phyloP scores from a whole-genome alignment of 139 green algal species.

The Tetraselmis chui region DNA sequence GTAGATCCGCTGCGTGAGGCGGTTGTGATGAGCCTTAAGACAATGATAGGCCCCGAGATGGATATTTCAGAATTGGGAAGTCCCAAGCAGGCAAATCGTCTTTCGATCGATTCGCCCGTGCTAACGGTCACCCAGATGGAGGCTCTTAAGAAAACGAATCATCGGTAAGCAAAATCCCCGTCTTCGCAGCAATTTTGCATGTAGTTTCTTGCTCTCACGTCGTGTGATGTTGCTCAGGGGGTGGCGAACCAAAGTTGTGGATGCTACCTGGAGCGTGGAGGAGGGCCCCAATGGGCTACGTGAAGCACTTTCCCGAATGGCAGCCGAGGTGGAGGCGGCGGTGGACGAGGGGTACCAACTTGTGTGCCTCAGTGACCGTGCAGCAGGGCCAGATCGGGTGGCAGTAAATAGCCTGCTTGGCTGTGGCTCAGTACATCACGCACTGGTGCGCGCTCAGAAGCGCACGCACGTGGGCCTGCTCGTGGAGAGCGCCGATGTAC shows the following conservation, averaged over 20 bases:
- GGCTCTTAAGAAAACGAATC: constrained; percentile 64
- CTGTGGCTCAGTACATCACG: constrained; percentile 81
- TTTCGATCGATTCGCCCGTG: constrained; percentile 76
- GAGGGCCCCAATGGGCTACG: constrained; percentile 67
- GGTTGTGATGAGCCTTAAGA: constrained; percentile 83
- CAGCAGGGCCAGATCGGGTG: constrained; percentile 43
- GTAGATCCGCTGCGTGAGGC: constrained; percentile 94
- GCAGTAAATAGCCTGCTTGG: constrained; percentile 77
- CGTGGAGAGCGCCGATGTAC: constrained; percentile 72
- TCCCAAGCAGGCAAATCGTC: constrained; percentile 54
- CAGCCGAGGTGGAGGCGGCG: constrained; percentile 57
- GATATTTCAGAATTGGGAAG: constrained; percentile 58
- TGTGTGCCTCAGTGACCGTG: constrained; percentile 70
- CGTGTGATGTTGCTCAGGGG: too few species aligned
- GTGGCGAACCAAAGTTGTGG: constrained; percentile 73
- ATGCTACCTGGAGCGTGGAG: constrained; percentile 70
- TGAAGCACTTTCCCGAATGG: constrained; percentile 64
- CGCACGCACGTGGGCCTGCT: constrained; percentile 66
- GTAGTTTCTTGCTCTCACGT: too few species aligned
- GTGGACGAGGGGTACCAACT: constrained; percentile 71
- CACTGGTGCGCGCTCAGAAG: constrained; percentile 63
- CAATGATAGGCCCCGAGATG: constrained; percentile 86
- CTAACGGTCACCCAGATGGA: constrained; percentile 77
- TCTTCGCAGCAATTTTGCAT: too few species aligned
- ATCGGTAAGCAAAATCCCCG: not conserved